These are phyloP conservation scores for Botrytis elliptica DNA, from an alignment of 2,329 filamentous ascomycete genomes.

Conservation along the genomic window DNA sequence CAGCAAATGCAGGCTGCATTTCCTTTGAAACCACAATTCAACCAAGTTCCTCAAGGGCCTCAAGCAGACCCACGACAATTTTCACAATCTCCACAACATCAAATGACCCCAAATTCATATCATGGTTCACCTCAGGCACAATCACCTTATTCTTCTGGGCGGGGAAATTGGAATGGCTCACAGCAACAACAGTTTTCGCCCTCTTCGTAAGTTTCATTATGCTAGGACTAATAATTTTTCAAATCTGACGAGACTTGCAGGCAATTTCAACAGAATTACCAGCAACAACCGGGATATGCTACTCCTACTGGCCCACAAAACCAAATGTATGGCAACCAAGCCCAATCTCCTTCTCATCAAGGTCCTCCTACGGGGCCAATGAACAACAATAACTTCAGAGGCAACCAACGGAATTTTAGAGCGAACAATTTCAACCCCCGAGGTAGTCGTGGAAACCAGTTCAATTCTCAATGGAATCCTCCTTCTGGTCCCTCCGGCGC, in stretches of 20 bases:
- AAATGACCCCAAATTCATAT: conserved; percentile 53
- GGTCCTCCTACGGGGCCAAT: conserved; percentile 55
- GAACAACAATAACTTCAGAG: conserved; percentile 49
- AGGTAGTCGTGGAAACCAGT: conserved; percentile 46
- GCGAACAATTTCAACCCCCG: conserved; percentile 56
- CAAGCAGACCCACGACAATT: conserved; percentile 46
- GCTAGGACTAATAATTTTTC: conserved; percentile 21
- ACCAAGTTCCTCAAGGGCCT: conserved; percentile 34
- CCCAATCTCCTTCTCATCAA: conserved; percentile 50
- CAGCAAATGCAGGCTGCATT: conserved; percentile 42
- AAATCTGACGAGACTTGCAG: conserved; percentile 47
- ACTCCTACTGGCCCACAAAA: conserved; percentile 53
- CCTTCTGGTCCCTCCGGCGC: conserved; percentile 48
- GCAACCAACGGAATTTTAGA: conserved; percentile 58
- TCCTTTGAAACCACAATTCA: conserved; percentile 41
- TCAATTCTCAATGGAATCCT: conserved; percentile 71
- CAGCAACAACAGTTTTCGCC: conserved; percentile 44
- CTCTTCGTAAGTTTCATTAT: conserved; percentile 47
- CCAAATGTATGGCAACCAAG: conserved; percentile 51
- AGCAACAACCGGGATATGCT: conserved; percentile 55
- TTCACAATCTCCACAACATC: conserved; percentile 58
- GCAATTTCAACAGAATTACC: conserved; percentile 60
- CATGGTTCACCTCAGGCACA: conserved; percentile 61
- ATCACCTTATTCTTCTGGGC: conserved; percentile 56
- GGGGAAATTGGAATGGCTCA: conserved; percentile 52